phyloP scores from a whole-genome alignment of 192 early-diverging fungal genomes.

The Umbelopsis sp. region DNA sequence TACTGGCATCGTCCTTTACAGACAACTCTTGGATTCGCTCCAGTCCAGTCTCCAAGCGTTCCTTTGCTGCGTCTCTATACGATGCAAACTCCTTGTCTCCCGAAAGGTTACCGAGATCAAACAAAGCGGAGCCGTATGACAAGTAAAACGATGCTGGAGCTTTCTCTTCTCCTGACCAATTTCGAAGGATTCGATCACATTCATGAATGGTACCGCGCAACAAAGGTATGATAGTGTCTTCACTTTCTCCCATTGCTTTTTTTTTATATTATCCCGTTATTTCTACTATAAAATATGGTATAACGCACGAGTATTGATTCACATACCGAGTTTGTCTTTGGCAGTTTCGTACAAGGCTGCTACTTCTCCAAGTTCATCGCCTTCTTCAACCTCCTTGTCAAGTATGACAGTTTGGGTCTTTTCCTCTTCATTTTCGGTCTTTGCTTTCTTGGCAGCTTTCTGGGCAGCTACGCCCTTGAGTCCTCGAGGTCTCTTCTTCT shows the following conservation, averaged over 20 bases:
- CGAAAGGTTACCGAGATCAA: slow-evolving; percentile 39
- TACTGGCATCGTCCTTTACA: neutral
- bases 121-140: slow-evolving; percentile 54
- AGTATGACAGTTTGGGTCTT: slow-evolving; percentile 46
- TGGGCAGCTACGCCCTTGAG: slow-evolving; percentile 40
- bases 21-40: neutral
- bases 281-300: neutral
- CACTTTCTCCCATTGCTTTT: slow-evolving; percentile 1
- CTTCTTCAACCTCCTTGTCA: slow-evolving; percentile 50
- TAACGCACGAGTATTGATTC: neutral
- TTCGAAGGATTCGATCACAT: slow-evolving; percentile 56
- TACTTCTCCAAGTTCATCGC: slow-evolving; percentile 53
- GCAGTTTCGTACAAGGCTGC: slow-evolving; percentile 52
- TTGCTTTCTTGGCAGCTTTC: slow-evolving; percentile 32
- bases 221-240: slow-evolving; percentile 24
- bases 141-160: slow-evolving; percentile 47
- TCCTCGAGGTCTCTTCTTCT: slow-evolving; percentile 51
- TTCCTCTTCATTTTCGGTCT: slow-evolving; percentile 18
- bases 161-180: slow-evolving; percentile 44
- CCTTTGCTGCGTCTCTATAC: slow-evolving; percentile 40
- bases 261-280: neutral
- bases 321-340: slow-evolving; percentile 45
- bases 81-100: slow-evolving; percentile 36
- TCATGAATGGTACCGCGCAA: slow-evolving; percentile 58
- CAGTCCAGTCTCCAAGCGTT: slow-evolving; percentile 34